These are phyloP conservation scores for Fraxinus greggii DNA, from an alignment of 305 asterid species.

Conservation along the genomic window DNA sequence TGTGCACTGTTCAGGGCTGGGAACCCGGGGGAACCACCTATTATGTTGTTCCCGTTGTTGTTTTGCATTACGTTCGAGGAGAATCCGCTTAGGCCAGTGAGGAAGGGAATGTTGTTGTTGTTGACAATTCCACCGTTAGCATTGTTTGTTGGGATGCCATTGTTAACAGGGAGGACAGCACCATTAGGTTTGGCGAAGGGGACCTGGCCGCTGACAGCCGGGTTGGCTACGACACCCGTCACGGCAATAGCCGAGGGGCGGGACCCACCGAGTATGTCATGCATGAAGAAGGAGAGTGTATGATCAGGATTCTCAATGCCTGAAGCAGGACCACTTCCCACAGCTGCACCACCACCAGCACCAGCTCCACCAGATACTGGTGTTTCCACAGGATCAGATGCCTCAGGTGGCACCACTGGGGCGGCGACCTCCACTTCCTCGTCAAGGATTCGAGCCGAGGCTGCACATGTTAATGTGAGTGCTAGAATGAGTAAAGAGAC, in stretches of 20 bases:
- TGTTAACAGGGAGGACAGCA: slow-evolving; percentile 63
- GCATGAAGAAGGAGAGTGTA: slow-evolving; percentile 68
- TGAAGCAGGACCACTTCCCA: background rate
- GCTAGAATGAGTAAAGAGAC: slow-evolving; percentile 42
- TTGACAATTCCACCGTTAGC: slow-evolving; percentile 55
- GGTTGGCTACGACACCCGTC: slow-evolving; percentile 72
- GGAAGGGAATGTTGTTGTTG: slow-evolving; percentile 77
- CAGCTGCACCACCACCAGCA: background rate
- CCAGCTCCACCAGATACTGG: slow-evolving; percentile 24
- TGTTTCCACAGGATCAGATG: slow-evolving; percentile 14
- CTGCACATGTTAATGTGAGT: slow-evolving; percentile 37
- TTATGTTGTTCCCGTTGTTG: slow-evolving; percentile 49
- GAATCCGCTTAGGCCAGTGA: slow-evolving; percentile 73
- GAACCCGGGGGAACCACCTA: slow-evolving; percentile 64
- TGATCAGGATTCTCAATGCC: slow-evolving; percentile 31
- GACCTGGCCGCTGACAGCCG: slow-evolving; percentile 66
- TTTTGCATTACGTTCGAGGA: slow-evolving; percentile 43
- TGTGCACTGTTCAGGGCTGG: slow-evolving; percentile 62
- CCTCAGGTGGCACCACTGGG: slow-evolving; percentile 30
- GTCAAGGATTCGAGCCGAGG: slow-evolving; percentile 53
- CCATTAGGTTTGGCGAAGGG: slow-evolving; percentile 81
- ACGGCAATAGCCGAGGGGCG: slow-evolving; percentile 80
- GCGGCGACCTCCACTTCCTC: slow-evolving; percentile 33
- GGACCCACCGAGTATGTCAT: slow-evolving; percentile 79
- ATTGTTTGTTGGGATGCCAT: slow-evolving; percentile 63